Percentiles rank a stretch among this genome's conserved stretches.
phyloP scores from a whole-genome alignment of 2,329 filamentous ascomycete genomes.

The Monilinia fructigena region DNA sequence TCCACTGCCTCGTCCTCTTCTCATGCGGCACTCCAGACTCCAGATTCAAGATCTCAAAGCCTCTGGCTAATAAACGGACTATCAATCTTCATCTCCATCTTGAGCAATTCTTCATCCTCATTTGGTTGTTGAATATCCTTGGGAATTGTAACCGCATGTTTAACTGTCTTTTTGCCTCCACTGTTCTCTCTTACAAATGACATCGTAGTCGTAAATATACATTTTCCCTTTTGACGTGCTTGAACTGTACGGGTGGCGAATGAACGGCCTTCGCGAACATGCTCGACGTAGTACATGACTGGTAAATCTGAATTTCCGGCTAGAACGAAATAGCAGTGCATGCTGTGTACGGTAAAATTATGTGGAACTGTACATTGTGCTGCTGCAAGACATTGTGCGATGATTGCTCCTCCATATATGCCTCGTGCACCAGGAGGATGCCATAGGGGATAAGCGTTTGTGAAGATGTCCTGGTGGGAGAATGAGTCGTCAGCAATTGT shows the following conservation, averaged over 20 bases:
- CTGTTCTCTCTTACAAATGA: conserved; percentile 74
- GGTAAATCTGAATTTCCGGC: conserved; percentile 82
- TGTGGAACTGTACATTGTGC: conserved; percentile 82
- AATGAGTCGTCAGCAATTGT: not conserved
- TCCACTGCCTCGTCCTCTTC: conserved; percentile 71
- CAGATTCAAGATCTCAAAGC: conserved; percentile 56
- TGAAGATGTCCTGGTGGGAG: conserved; percentile 74
- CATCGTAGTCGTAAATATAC: conserved; percentile 94
- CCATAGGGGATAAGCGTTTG: conserved; percentile 89
- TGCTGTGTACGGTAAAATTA: conserved; percentile 84
- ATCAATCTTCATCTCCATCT: conserved; percentile 34
- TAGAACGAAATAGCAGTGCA: conserved; percentile 98
- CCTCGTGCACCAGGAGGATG: conserved; percentile 88
- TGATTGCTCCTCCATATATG: conserved; percentile 90
- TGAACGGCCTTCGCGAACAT: conserved; percentile 83
- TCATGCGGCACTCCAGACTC: conserved; percentile 54
- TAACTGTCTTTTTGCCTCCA: conserved; percentile 52
- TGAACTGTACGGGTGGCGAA: conserved; percentile 96
- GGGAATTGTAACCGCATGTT: conserved; percentile 65
- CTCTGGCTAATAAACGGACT: conserved; percentile 58
- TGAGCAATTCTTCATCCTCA: conserved; percentile 45
- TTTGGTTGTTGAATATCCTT: conserved; percentile 42
- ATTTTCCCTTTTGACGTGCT: conserved; percentile 79
- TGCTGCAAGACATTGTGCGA: conserved; percentile 85
- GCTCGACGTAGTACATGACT: conserved; percentile 92